Conservation (phyloP, 768 basidiomycete genomes). For the Pisolithus tinctorius region DNA sequence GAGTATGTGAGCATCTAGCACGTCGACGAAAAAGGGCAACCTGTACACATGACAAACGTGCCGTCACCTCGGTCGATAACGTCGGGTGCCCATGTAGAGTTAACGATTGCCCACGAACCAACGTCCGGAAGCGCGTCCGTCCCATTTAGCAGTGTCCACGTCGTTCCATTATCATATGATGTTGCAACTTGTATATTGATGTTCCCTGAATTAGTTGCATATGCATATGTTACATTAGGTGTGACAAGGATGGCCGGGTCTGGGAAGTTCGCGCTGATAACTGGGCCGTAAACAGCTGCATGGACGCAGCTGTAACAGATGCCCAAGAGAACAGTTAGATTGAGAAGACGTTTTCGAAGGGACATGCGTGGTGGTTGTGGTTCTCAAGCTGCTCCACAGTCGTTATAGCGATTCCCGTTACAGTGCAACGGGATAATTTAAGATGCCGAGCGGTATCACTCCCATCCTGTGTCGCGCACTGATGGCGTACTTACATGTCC, state of each 20-base stretch:
- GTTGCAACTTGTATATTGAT: slow-evolving; percentile 18
- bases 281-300: slow-evolving; percentile 10
- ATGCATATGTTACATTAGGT: slow-evolving; percentile 10
- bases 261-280: slow-evolving; percentile 17
- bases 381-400: not conserved
- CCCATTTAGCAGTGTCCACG: slow-evolving; percentile 10
- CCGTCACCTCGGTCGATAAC: slow-evolving; percentile 10
- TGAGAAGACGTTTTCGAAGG: not conserved
- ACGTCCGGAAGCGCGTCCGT: slow-evolving; percentile 17
- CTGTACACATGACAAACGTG: slow-evolving; percentile 15
- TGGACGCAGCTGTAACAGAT: not conserved
- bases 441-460: too few relatives aligned
- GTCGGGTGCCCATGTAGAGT: slow-evolving; percentile 17
- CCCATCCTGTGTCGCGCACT: too few relatives aligned
- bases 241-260: slow-evolving; percentile 15
- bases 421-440: not conserved
- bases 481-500: too few relatives aligned
- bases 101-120: slow-evolving; percentile 17
- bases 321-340: not conserved
- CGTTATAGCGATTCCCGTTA: not conserved
- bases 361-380: not conserved
- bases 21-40: not conserved
- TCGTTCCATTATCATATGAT: slow-evolving; percentile 14
- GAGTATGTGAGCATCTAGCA: not conserved
- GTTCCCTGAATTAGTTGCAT: slow-evolving; percentile 14